These are phyloP conservation scores for Aspergillus candidus DNA, from an alignment of 2,329 filamentous ascomycete genomes.

Conservation along the genomic window DNA sequence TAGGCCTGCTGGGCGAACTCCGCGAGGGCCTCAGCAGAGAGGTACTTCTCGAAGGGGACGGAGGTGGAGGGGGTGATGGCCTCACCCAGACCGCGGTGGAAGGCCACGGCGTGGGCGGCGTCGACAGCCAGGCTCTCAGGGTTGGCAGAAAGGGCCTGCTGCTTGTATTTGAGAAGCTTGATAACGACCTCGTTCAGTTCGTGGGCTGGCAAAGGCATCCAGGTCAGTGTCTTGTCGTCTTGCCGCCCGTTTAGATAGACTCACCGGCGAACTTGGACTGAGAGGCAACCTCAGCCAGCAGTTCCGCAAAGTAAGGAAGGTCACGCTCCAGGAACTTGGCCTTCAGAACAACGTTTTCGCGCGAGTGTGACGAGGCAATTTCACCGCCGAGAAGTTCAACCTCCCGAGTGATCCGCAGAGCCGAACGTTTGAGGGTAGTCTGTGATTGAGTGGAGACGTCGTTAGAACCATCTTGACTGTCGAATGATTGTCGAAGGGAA, in stretches of 20 bases:
- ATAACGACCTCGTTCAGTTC: constrained; percentile 87
- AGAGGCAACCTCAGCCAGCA: constrained; percentile 84
- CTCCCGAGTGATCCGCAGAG: constrained; percentile 89
- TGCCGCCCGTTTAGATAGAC: constrained; percentile 14
- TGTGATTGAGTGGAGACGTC: constrained; percentile 45
- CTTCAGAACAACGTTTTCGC: constrained; percentile 86
- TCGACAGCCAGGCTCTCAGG: constrained; percentile 70
- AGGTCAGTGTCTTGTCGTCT: constrained; percentile 4
- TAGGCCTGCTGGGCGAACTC: constrained; percentile 75
- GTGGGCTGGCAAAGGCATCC: constrained; percentile 54
- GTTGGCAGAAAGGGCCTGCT: constrained; percentile 62
- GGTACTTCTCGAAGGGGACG: constrained; percentile 69
- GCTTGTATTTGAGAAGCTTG: constrained; percentile 67
- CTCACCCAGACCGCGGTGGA: constrained; percentile 85
- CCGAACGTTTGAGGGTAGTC: constrained; percentile 77
- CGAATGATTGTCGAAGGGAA: not conserved
- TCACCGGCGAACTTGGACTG: constrained; percentile 75
- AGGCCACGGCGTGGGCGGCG: constrained; percentile 77
- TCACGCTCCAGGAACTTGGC: constrained; percentile 94
- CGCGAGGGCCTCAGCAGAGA: constrained; percentile 68
- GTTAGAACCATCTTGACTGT: constrained; percentile 8
- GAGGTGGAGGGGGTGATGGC: constrained; percentile 67
- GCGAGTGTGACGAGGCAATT: constrained; percentile 80
- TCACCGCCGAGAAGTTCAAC: constrained; percentile 90
- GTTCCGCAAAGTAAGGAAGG: constrained; percentile 94